Percentiles rank a stretch among this genome's conserved stretches.
Conservation (phyloP, 176 grass and related monocot species). For the Thinopyrum elongatum region DNA sequence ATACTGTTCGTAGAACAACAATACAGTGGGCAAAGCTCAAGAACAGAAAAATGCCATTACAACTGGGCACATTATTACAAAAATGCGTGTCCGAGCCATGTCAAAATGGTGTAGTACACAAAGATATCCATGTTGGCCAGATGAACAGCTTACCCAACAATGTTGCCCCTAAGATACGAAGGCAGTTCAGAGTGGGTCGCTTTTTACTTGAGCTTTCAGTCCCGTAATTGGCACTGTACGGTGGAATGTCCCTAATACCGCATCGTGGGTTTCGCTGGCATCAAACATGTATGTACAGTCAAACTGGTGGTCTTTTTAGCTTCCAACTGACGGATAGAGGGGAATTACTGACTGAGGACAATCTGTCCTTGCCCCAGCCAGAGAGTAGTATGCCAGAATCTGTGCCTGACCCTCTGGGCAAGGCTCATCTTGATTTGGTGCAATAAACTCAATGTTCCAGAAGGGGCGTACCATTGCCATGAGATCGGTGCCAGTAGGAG, state of each 20-base stretch:
- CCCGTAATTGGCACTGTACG: slow-evolving; percentile 9
- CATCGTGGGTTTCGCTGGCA: slow-evolving; percentile 1
- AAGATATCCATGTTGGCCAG: slow-evolving; percentile 19
- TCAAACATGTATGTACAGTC: slow-evolving; percentile 43
- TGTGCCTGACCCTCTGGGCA: slow-evolving; percentile 58
- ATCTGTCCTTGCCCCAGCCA: slow-evolving; percentile 80
- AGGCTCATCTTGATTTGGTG: slow-evolving; percentile 38
- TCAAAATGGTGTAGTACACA: slow-evolving; percentile 25
- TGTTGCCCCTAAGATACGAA: slow-evolving; percentile 18
- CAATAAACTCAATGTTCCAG: slow-evolving; percentile 96
- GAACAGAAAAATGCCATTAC: not conserved
- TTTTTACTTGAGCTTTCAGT: slow-evolving; percentile 32
- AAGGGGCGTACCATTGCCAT: slow-evolving; percentile 73
- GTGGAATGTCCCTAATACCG: not conserved
- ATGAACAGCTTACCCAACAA: not conserved
- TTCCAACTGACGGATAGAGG: slow-evolving; percentile 46
- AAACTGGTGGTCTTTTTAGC: slow-evolving; percentile 35
- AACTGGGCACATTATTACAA: slow-evolving; percentile 37
- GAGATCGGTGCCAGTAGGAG: slow-evolving; percentile 60
- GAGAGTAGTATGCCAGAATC: slow-evolving; percentile 93
- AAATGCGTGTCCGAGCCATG: slow-evolving; percentile 27
- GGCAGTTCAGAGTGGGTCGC: not conserved
- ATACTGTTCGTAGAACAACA: slow-evolving; percentile 21
- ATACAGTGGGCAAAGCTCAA: not conserved
- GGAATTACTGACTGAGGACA: slow-evolving; percentile 59